Base-by-base conservation (phyloP, 2,329 filamentous ascomycete species). In the Capronia coronata region DNA sequence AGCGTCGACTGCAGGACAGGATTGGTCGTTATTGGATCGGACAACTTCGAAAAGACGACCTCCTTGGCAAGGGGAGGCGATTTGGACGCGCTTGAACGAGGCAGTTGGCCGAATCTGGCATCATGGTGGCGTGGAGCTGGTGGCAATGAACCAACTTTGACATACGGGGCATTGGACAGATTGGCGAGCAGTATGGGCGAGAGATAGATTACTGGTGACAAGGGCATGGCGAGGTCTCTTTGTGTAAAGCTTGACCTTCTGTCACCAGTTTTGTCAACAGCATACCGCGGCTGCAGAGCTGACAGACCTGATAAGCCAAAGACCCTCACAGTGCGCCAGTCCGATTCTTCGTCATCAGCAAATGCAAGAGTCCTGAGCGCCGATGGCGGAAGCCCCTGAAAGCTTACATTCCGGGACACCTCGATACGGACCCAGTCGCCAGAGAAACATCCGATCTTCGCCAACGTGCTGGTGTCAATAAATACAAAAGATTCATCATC, bases 401-500 rank as follows among this genome's bases (percentile, higher is more conserved):
- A 62, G 53, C 68, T 64, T 83, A 86, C 54, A 79, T 82, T 18
- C 57, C 86, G 78, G 0, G 86, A 78, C 4, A 80, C 76, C 68
- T 95, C 88, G 9, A 96, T 75, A 18, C 85, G 83, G 9, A 95
- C 88, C 93, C 93, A 98, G 64, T 98, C 93, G 23, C 93, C 93
- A 0, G 91, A 97, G 64, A 98, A 98, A 67, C 91, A 97, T 13
- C 91, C 90, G 46, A 98, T 84, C 59, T 90, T 89, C 11, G 87
- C 84, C 16, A 98, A 70, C 1, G 87, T 87, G 49, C 80, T 83
- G 6, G 94, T 84, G 61, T 96, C 89, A 3, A 98, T 90, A 62
- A 91, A 98, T 1, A 97, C 78, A 41, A 93, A 82, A 1, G 87
- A 83, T 59, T 84, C 81, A 60, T 94, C 85, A 57, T 95, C 89